A percentile compares a stretch with the other conserved stretches of the same genome.
These are phyloP conservation scores for Capsicum baccatum DNA, from an alignment of 257 asterid species.

Conservation along the genomic window DNA sequence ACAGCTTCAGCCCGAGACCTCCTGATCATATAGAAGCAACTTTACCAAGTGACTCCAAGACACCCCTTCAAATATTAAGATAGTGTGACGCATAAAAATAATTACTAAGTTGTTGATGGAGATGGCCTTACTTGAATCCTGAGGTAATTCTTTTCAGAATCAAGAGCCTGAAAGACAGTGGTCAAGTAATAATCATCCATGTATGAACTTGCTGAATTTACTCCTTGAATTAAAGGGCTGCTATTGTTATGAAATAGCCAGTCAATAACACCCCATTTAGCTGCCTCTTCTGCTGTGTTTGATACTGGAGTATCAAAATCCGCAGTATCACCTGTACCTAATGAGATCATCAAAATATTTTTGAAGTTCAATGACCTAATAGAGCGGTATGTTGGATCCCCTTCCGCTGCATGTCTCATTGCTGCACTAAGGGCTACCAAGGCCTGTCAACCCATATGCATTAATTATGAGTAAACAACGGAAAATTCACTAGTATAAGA, in stretches of 20 bases:
- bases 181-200: background rate
- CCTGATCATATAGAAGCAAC: no score
- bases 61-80: no score
- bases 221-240: background rate
- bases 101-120: no score
- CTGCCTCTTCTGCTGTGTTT: slow-evolving; percentile 26
- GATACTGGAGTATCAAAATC: background rate
- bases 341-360: slow-evolving; percentile 17
- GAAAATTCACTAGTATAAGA: no score
- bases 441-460: slow-evolving; percentile 2
- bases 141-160: slow-evolving; percentile 30
- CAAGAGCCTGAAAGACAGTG: background rate
- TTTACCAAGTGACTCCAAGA: no score
- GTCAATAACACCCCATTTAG: slow-evolving; percentile 30
- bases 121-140: slow-evolving; percentile 27
- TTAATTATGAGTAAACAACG: no score
- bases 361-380: slow-evolving; percentile 12
- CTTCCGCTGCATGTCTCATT: background rate
- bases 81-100: no score
- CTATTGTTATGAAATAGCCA: slow-evolving; percentile 22
- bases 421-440: slow-evolving; percentile 25
- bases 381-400: background rate
- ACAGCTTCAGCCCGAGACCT: no score
- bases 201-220: background rate
- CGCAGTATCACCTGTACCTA: slow-evolving; percentile 26